Conservation (phyloP, 208 protist genomes). For the Entamoeba dispar region DNA sequence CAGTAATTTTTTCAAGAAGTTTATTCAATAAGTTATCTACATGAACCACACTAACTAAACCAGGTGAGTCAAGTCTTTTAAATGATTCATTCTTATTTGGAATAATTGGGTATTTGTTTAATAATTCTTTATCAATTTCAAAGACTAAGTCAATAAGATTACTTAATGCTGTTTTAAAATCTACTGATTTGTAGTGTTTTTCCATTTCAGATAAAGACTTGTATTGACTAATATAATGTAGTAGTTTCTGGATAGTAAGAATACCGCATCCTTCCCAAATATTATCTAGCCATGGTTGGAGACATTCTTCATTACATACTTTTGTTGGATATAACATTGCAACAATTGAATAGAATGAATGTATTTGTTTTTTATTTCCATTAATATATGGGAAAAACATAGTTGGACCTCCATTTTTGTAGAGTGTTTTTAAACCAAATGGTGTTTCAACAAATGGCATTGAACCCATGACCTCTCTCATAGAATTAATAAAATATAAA, state of each 20-base stretch:
- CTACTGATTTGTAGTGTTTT: no score
- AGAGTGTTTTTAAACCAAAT: not conserved
- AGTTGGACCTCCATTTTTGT: not conserved
- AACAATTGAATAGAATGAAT: not conserved
- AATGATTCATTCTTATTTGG: no score
- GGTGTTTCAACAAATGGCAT: not conserved
- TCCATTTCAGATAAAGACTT: no score
- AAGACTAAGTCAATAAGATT: no score
- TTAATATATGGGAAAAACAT: not conserved
- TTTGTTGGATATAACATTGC: not conserved
- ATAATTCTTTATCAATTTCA: no score
- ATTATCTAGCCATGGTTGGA: not conserved
- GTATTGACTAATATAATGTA: no score
- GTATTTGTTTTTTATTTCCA: not conserved
- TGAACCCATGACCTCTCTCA: not conserved
- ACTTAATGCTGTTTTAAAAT: no score
- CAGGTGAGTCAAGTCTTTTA: no score
- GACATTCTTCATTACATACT: not conserved
- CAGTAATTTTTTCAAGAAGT: not conserved
- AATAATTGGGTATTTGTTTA: no score
- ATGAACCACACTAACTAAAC: no score
- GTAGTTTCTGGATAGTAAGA: not conserved
- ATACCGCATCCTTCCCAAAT: not conserved
- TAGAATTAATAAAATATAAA: not conserved
- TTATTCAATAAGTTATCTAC: no score